Evolutionary conservation across 345 rosid genomes (phyloP), one percentile per base, ranked within the genome.

Genomic region (Acer yangbiense): DNA sequence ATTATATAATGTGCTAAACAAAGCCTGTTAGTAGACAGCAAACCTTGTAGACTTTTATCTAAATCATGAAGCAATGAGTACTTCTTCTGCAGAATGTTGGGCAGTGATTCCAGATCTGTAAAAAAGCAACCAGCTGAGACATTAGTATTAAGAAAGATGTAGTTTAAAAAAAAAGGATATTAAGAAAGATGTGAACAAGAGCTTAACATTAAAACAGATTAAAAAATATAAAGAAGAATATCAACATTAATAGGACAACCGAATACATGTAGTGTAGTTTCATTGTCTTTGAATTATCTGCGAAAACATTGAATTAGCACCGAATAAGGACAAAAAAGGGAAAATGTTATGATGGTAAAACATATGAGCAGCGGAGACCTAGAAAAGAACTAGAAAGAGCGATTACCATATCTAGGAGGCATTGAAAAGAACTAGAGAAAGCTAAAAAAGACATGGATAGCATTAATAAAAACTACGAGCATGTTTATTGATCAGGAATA

Each of bases 11-110:
- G 68, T 18, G 12, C 46, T 18, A 50, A 8, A 14, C 4, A 52
- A 0, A 12, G 41, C 44, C 16, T 14, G 23, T 18, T 32, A 21
- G n/a, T 63, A 13, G 29, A 52, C 9, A 43, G 50, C 12, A 9
- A 88, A 94, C 99, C 99, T 85, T 92, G 97, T 83, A 96, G 88
- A 76, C 99, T 96, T 79, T 86, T 87, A 76, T 96, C 99, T 32
- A 96, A 94, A 79, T 94, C 97, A 65, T 91, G 95, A 54, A 96
- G 76, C 82, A 96, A 84, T 3, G 95, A 82, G 77, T 92, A 96
- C 79, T 94, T 96, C 89, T 92, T 96, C 81, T 94, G 98, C 68
- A 96, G 86, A 65, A 88, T 91, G 85, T 87, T 82, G 4, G 99
- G 94, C 69, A 94, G 73, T 2, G 97, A 87, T 75, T 94, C 98